Conservation (phyloP, 129 eudicot genomes). For the Solidago caesia region DNA sequence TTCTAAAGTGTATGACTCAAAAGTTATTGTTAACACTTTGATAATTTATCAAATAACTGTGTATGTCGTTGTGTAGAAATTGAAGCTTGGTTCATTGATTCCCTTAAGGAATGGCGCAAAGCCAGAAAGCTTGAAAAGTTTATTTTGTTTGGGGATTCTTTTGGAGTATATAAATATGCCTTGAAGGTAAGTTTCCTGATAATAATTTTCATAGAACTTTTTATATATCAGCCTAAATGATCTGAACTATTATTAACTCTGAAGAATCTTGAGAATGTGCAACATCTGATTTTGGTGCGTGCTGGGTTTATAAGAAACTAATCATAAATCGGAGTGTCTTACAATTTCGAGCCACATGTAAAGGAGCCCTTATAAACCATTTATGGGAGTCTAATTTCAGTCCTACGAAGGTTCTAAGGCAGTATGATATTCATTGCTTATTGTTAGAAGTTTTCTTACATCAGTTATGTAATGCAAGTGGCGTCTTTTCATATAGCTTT, state of each 20-base stretch:
- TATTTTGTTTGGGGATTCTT: conserved; percentile 77
- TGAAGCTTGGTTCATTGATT: conserved; percentile 81
- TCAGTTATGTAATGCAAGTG: background rate
- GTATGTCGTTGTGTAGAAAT: conserved; percentile 47
- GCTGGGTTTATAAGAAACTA: conserved; percentile 70
- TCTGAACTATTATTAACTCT: conserved; percentile 38
- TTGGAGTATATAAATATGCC: conserved; percentile 86
- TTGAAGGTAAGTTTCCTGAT: conserved; percentile 40
- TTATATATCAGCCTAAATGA: background rate
- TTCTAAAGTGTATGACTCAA: too few relatives aligned
- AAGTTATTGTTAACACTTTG: too few relatives aligned
- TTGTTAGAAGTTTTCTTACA: background rate
- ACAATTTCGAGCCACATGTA: conserved; percentile 73
- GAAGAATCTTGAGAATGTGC: conserved; percentile 71
- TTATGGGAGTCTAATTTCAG: conserved; percentile 86
- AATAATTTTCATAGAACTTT: background rate
- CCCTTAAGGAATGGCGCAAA: conserved; percentile 85
- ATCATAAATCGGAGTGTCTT: conserved; percentile 50
- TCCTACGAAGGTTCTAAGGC: conserved; percentile 70
- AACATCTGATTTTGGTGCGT: conserved; percentile 67
- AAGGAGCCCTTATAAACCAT: conserved; percentile 70
- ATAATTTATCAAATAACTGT: background rate
- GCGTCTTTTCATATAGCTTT: background rate
- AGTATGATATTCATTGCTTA: conserved; percentile 9
- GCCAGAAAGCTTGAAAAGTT: conserved; percentile 72